Conservation (phyloP, 2,329 filamentous ascomycete genomes). For the Gliomastix tumulicola region DNA sequence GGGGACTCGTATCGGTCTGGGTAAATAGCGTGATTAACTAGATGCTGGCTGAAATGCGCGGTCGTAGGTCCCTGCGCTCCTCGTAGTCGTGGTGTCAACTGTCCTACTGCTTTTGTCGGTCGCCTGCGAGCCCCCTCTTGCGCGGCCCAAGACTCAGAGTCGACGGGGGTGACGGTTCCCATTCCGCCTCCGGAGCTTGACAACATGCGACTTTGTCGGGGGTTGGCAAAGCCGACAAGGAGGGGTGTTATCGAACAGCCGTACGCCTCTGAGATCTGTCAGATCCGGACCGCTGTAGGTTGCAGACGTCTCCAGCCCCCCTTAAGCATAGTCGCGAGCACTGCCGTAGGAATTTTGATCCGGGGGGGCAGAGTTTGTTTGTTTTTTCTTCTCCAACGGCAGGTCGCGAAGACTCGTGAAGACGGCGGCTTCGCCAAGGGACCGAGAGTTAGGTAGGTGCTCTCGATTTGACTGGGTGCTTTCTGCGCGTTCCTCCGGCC, state of each 20-base stretch:
- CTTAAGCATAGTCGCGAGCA: background rate
- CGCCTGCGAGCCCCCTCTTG: slow-evolving; percentile 5
- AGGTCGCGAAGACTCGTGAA: too few relatives aligned
- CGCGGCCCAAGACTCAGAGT: too few relatives aligned
- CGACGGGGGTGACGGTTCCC: background rate
- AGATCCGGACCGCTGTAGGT: slow-evolving; percentile 2
- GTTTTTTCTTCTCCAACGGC: too few relatives aligned
- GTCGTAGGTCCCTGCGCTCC: slow-evolving; percentile 11
- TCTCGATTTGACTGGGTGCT: too few relatives aligned
- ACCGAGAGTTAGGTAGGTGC: too few relatives aligned
- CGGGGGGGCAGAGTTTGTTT: too few relatives aligned
- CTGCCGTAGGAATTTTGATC: background rate
- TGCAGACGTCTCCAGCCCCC: background rate
- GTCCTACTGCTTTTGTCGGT: background rate
- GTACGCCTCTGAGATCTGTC: slow-evolving; percentile 3
- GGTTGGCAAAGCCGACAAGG: too few relatives aligned
- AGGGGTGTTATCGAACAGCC: too few relatives aligned
- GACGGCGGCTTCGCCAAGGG: too few relatives aligned
- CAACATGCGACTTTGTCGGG: background rate
- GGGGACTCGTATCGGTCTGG: slow-evolving; percentile 8
- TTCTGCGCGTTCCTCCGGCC: slow-evolving; percentile 2
- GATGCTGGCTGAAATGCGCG: slow-evolving; percentile 10
- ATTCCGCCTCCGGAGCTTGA: background rate
- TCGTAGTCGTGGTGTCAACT: slow-evolving; percentile 5
- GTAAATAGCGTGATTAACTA: slow-evolving; percentile 10